Conservation (phyloP, 768 basidiomycete genomes). For the Termitomyces titanicus region DNA sequence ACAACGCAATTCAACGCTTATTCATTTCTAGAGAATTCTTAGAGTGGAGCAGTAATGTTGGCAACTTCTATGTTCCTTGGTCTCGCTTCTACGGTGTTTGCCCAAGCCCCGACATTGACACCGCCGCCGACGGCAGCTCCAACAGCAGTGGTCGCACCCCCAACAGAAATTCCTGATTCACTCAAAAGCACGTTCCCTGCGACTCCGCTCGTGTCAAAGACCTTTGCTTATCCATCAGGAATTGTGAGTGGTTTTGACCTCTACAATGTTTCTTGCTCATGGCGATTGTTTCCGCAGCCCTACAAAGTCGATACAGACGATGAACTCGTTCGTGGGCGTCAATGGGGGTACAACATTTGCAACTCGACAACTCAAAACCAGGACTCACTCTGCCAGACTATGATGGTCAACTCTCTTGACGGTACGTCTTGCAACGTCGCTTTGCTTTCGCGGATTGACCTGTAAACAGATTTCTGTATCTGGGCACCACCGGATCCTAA, state of each 20-base stretch:
- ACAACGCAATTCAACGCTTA: neutral
- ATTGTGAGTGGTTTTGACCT: constrained; percentile 28
- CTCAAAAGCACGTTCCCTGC: constrained; percentile 32
- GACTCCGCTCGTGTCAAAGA: constrained; percentile 37
- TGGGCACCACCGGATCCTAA: constrained; percentile 55
- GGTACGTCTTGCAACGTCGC: constrained; percentile 27
- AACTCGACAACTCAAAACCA: constrained; percentile 55
- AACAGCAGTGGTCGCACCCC: neutral
- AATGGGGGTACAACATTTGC: constrained; percentile 58
- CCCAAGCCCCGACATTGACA: constrained; percentile 5
- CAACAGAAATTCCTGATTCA: constrained; percentile 2
- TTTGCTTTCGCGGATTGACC: constrained; percentile 1
- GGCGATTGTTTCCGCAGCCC: constrained; percentile 15
- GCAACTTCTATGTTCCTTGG: constrained; percentile 2
- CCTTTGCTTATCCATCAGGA: constrained; percentile 35
- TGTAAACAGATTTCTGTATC: constrained; percentile 58
- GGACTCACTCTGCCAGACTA: constrained; percentile 50
- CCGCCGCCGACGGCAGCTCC: neutral
- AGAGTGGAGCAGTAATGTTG: neutral
- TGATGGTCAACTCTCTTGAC: constrained; percentile 46
- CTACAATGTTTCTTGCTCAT: neutral
- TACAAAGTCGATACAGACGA: constrained; percentile 29
- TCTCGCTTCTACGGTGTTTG: neutral
- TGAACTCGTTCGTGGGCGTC: constrained; percentile 40
- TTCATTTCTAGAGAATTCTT: neutral